Evolutionary conservation across 352 stramenopile species (phyloP), one percentile per base, ranked within the genome.

Genomic region (Phytopythium vexans): DNA sequence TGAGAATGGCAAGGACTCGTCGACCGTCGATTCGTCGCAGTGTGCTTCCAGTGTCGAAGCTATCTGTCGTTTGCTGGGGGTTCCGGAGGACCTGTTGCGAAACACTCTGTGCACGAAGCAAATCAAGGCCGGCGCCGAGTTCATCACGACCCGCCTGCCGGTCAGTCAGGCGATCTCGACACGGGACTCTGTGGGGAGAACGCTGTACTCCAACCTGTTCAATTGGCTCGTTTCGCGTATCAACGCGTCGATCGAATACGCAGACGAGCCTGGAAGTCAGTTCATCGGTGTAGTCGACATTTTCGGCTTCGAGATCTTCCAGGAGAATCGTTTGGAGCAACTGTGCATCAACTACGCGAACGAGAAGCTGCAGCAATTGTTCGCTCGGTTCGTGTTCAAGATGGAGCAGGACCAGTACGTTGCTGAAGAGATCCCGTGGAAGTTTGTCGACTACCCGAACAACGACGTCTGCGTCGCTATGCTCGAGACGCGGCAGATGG

Each of bases 201-300:
- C 80, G 7, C 65, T 97, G 6, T 97, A 97, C 66, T 80, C 82
- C 5, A 89, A 91, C 48, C 54, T 97, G 52, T 97, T 97, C 68
- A 86, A 97, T 41, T 99, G 93, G 92, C 77, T 99, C 33, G 95
- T 99, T 8, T 72, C 84, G 47, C 76, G 84, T 35, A 97, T 98
- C 68, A 98, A 98, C 67, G 68, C 72, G 63, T 96, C 71, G 50
- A 94, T 97, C 56, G 69, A 92, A 67, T 92, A 93, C 68, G 77
- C 77, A 52, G 76, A 90, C 60, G 66, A 83, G 54, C 58, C 58
- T 0, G 56, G 54, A 0, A 85, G 60, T 36, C 82, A 90, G 49
- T 95, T 97, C 47, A 95, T 97, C 46, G 88, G 88, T 38, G 82
- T 97, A 3, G 77, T 97, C 34, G 88, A 97, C 52, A 97, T 97